Base-by-base conservation (phyloP, 768 basidiomycete species). In the Suillus spraguei region DNA sequence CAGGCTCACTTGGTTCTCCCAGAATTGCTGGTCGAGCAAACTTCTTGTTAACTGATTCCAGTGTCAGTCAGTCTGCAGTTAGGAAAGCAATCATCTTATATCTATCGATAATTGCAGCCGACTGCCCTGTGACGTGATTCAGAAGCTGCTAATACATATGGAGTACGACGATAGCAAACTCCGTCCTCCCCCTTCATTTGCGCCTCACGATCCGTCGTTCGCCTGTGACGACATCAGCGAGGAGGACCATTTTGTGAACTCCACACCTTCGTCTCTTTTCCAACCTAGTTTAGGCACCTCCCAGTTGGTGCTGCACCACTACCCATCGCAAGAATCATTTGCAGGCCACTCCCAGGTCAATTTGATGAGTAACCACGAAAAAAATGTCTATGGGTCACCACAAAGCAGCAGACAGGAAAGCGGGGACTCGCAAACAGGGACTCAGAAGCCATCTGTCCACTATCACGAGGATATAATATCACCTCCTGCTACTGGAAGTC, bases 401-500 rank as follows among this genome's bases (percentile, higher is more conserved):
- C 42, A 61, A 38, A 9, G n/a, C 50, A 11, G 17, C 54, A 63
- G 61, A 38, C 64, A 67, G 39, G 59, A 63, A 55, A 68, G 67
- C 42, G 62, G 65, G 24, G 46, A 52, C 24, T 64, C 70, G 5
- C 67, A 64, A 14, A 32, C 63, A n/a, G 63, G 62, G 50, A 63
- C 67, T 47, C 66, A 68, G 28, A 79, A 77, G 55, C 81, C 78
- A 16, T 71, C 78, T 39, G 87, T 87, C 36, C 88, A 87, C 71
- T 88, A 88, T 65, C 77, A 78, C 5, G 81, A 83, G 4, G 77
- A 80, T 42, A 64, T 84, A 28, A 71, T 70, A 9, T 61, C 68
- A 33, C 66, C 72, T 9, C 67, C 71, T 16, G 61, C 74, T 8
- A 63, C 64, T 41, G 66, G 65, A 44, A 68, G 69, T 47, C 33